These are phyloP conservation scores for Prunus kanzakura DNA, from an alignment of 306 rosid species.

Conservation along the genomic window DNA sequence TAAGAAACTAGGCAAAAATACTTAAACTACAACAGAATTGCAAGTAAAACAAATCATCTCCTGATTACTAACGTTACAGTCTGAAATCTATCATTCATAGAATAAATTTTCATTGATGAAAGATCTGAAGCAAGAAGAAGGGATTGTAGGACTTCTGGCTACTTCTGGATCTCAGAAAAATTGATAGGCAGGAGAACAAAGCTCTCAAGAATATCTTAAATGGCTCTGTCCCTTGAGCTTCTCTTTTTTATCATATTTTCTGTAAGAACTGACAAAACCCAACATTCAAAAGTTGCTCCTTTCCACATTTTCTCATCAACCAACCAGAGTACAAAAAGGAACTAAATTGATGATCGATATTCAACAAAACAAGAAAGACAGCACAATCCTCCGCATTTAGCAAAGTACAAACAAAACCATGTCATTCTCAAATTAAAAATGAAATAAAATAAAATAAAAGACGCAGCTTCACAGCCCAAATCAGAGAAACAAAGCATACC, in stretches of 20 bases:
- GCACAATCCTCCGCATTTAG: neutral
- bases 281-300: constrained; percentile 11
- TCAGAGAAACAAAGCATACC: constrained; percentile 28
- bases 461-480: constrained; percentile 14
- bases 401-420: neutral
- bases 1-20: neutral
- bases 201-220: neutral
- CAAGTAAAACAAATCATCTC: neutral
- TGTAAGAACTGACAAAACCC: constrained; percentile 15
- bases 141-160: neutral
- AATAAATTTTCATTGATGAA: constrained; percentile 12
- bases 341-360: neutral
- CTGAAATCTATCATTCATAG: constrained; percentile 1
- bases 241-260: neutral
- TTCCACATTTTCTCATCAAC: constrained; percentile 5
- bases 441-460: neutral
- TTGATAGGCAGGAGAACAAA: neutral
- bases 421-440: neutral
- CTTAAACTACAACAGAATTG: neutral
- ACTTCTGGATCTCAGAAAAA: constrained; percentile 37
- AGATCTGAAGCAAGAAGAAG: constrained; percentile 47
- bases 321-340: constrained; percentile 4
- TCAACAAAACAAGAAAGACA: neutral
- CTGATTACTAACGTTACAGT: constrained; percentile 14
- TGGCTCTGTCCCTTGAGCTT: neutral